Evolutionary conservation across 108 stramenopile species (phyloP).

Genomic region (Stephanodiscus minutulus): DNA sequence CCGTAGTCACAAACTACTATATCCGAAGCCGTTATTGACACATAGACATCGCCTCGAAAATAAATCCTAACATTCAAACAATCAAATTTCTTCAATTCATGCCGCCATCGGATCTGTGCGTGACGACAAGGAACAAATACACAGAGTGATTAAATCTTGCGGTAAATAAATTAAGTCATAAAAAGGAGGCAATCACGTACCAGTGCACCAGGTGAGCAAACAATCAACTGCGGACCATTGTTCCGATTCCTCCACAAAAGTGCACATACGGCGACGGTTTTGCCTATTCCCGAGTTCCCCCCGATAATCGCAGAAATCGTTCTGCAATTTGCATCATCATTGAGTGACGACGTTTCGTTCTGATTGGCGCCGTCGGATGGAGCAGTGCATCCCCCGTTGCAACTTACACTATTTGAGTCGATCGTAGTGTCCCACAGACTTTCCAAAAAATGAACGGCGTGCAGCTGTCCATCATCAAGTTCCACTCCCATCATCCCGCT

Average conservation of each 20-base stretch:
- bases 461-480: slow-evolving; percentile 20
- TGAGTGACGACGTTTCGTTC: neutral
- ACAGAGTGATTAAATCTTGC: neutral
- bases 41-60: neutral
- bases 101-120: slow-evolving; percentile 67
- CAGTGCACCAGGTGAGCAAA: slow-evolving; percentile 63
- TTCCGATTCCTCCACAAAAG: slow-evolving; percentile 57
- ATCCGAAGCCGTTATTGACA: slow-evolving; percentile 20
- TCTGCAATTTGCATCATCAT: neutral
- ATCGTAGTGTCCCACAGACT: slow-evolving; percentile 19
- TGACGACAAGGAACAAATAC: neutral
- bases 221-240: slow-evolving; percentile 60
- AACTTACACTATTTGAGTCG: neutral
- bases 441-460: slow-evolving; percentile 35
- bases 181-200: slow-evolving; percentile 45
- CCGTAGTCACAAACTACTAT: slow-evolving; percentile 67
- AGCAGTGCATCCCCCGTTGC: neutral
- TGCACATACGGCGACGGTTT: slow-evolving; percentile 59
- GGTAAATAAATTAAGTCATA: neutral
- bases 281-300: slow-evolving; percentile 59
- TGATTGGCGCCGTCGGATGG: neutral
- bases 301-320: slow-evolving; percentile 46
- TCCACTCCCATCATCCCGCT: slow-evolving; percentile 14
- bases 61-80: slow-evolving; percentile 27
- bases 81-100: slow-evolving; percentile 60